phyloP scores from a whole-genome alignment of 805 yeast genomes.

The Nakazawaea peltata region DNA sequence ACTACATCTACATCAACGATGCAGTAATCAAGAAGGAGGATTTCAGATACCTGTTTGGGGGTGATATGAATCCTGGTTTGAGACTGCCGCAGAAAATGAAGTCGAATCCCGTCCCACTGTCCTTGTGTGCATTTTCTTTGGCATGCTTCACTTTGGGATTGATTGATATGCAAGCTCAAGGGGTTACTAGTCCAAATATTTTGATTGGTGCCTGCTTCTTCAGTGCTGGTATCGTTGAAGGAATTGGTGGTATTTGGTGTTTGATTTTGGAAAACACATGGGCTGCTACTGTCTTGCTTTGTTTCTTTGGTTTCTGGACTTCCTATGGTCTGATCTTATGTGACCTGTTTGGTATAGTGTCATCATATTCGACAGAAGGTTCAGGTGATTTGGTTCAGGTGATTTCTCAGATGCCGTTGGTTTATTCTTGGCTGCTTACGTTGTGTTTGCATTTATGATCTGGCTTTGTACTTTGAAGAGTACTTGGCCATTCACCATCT shows the following conservation, averaged over 20 bases:
- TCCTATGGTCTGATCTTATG: constrained; percentile 38
- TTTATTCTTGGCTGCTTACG: constrained; percentile 43
- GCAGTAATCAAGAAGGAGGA: constrained; percentile 42
- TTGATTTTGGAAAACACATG: constrained; percentile 43
- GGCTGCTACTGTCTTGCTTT: constrained; percentile 44
- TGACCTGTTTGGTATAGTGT: constrained; percentile 32
- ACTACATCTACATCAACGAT: constrained; percentile 33
- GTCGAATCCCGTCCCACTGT: constrained; percentile 47
- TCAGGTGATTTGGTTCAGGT: constrained; percentile 18
- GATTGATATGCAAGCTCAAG: constrained; percentile 35
- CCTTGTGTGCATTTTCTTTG: constrained; percentile 39
- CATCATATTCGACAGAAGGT: constrained; percentile 28
- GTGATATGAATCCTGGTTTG: constrained; percentile 38
- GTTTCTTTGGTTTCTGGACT: constrained; percentile 51
- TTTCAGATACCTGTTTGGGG: constrained; percentile 57
- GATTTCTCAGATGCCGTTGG: constrained; percentile 35
- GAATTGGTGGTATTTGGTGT: constrained; percentile 45
- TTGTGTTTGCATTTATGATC: constrained; percentile 37
- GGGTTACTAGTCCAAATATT: constrained; percentile 33
- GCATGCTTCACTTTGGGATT: constrained; percentile 41
- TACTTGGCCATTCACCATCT: constrained; percentile 29
- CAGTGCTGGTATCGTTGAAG: constrained; percentile 41
- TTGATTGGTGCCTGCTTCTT: constrained; percentile 38
- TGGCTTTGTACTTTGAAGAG: constrained; percentile 41
- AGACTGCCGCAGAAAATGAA: constrained; percentile 18